phyloP scores from a whole-genome alignment of 257 asterid genomes.

The Nicotiana tabacum region DNA sequence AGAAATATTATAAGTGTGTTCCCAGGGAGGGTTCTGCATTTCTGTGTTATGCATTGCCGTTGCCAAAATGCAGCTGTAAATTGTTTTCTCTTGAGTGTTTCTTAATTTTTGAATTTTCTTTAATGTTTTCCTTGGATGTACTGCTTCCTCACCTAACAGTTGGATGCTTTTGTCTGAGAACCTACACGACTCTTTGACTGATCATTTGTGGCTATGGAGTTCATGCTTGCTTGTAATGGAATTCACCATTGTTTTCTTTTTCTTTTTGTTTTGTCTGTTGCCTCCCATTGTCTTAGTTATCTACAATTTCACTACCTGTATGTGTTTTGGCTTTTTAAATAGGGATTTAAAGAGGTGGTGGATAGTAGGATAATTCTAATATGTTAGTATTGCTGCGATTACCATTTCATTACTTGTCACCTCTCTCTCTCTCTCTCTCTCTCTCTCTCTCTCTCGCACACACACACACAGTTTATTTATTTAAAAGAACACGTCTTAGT shows the following conservation, averaged over 20 bases:
- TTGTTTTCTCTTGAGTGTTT: background rate
- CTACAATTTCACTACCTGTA: background rate
- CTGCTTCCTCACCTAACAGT: background rate
- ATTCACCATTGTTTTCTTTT: background rate
- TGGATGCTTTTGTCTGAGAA: background rate
- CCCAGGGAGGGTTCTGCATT: background rate
- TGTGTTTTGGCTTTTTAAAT: background rate
- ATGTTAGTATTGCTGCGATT: background rate
- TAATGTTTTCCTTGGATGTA: background rate
- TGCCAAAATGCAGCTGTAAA: background rate
- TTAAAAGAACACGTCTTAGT: background rate
- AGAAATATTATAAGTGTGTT: background rate
- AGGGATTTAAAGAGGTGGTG: background rate
- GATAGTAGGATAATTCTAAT: background rate
- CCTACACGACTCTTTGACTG: background rate
- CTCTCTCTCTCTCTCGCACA: background rate
- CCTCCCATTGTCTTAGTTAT: background rate
- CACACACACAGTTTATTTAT: background rate
- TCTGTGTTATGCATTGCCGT: background rate
- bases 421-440: background rate
- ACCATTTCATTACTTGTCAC: background rate
- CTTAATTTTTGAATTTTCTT: background rate
- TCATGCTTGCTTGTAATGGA: background rate
- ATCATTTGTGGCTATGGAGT: background rate
- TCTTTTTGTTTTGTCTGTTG: background rate